Conservation (phyloP, 371 early-diverging fungal species). For the Blakeslea trispora region DNA sequence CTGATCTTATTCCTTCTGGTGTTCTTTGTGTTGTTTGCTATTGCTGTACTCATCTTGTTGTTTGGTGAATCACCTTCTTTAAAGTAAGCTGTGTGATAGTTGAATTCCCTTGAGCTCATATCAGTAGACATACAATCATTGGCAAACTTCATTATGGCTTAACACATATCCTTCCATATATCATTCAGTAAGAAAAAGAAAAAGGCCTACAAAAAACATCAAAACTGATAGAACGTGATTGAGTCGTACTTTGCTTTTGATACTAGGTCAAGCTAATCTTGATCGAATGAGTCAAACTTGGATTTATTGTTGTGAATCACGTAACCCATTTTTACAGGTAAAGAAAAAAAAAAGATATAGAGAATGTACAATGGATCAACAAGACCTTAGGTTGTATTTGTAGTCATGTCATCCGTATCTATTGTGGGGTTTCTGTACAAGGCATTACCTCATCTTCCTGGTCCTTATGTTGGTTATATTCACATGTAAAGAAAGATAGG, state of each 20-base stretch:
- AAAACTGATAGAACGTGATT: neutral
- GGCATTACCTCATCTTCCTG: conserved; percentile 45
- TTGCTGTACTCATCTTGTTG: conserved; percentile 38
- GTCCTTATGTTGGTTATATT: conserved; percentile 33
- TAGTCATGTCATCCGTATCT: conserved; percentile 29
- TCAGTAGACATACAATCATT: conserved; percentile 34
- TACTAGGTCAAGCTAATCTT: conserved; percentile 28
- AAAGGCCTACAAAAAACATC: neutral
- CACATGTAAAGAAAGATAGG: too few relatives aligned
- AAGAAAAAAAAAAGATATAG: neutral
- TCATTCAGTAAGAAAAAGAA: conserved; percentile 23
- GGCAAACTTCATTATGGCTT: conserved; percentile 35
- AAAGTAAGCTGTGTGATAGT: conserved; percentile 22
- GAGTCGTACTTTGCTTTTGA: conserved; percentile 20
- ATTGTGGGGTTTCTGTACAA: conserved; percentile 31
- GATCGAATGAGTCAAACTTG: conserved; percentile 26
- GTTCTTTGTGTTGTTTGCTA: conserved; percentile 29
- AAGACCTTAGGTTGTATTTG: conserved; percentile 45
- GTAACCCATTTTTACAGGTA: conserved; percentile 54
- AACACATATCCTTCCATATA: conserved; percentile 25
- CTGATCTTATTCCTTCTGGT: conserved; percentile 22
- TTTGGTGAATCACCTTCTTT: conserved; percentile 48
- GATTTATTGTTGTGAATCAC: conserved; percentile 48
- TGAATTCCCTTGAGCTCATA: neutral
- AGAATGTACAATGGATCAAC: too few relatives aligned